Conservation (phyloP, 768 basidiomycete genomes). For the Serendipita sp. region DNA sequence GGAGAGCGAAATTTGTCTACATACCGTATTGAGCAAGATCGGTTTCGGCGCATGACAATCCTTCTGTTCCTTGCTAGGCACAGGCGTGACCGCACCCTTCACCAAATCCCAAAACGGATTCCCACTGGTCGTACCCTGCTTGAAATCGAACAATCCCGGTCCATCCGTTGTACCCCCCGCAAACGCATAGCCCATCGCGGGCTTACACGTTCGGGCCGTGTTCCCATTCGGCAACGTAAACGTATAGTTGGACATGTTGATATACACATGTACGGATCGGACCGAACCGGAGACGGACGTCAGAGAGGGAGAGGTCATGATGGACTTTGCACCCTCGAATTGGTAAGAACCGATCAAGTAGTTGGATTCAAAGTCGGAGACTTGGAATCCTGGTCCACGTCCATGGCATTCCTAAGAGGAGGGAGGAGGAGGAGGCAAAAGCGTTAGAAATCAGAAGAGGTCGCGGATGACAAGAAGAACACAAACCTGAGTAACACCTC, state of each 20-base stretch:
- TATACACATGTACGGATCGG: constrained; percentile 51
- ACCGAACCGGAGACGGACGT: constrained; percentile 41
- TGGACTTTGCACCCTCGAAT: constrained; percentile 47
- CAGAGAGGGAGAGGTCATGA: constrained; percentile 39
- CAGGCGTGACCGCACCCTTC: constrained; percentile 58
- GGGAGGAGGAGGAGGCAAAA: background rate
- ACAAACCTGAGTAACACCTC: constrained; percentile 49
- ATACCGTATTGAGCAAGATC: constrained; percentile 56
- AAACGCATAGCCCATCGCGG: constrained; percentile 62
- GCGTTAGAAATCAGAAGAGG: constrained; percentile 24
- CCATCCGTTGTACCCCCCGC: constrained; percentile 79
- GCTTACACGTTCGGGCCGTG: constrained; percentile 53
- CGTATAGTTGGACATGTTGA: constrained; percentile 56
- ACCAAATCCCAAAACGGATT: constrained; percentile 74
- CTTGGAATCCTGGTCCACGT: constrained; percentile 57
- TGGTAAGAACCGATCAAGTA: constrained; percentile 54
- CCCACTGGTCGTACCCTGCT: constrained; percentile 58
- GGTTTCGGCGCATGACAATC: constrained; percentile 68
- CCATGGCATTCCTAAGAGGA: constrained; percentile 7
- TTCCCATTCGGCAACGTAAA: constrained; percentile 56
- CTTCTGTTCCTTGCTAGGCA: constrained; percentile 41
- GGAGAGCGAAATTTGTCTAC: constrained; percentile 14
- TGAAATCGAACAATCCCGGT: constrained; percentile 63
- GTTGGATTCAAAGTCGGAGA: constrained; percentile 64
- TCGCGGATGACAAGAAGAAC: no score